A percentile compares a stretch with the other conserved stretches of the same genome.
Conservation (phyloP, 768 basidiomycete species). For the Tricholoma hemisulphureum region DNA sequence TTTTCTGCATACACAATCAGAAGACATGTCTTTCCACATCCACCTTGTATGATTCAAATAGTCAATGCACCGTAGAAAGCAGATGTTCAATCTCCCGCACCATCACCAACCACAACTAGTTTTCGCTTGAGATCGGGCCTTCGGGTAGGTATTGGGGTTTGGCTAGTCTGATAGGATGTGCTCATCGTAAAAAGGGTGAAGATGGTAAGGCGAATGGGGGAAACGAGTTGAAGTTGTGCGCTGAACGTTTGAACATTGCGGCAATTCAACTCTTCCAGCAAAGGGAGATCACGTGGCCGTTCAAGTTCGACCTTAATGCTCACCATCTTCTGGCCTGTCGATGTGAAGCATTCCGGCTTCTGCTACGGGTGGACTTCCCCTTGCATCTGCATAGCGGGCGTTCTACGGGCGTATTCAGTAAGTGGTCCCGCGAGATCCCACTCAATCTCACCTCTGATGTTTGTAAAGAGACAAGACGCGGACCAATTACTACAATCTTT, state of each 20-base stretch:
- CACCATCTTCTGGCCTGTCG: conserved; percentile 59
- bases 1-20: conserved; percentile 97
- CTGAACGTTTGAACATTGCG: not conserved
- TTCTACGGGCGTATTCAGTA: conserved; percentile 38
- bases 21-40: conserved; percentile 92
- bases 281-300: conserved; percentile 29
- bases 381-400: conserved; percentile 51
- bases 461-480: not conserved
- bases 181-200: conserved; percentile 23
- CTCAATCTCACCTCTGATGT: conserved; percentile 7
- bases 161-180: conserved; percentile 22
- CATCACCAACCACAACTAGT: conserved; percentile 86
- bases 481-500: conserved; percentile 8
- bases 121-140: conserved; percentile 84
- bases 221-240: conserved; percentile 1
- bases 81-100: conserved; percentile 40
- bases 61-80: conserved; percentile 7
- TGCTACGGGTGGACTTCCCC: conserved; percentile 60
- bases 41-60: conserved; percentile 45
- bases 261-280: not conserved
- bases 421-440: conserved; percentile 18
- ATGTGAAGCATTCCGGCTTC: conserved; percentile 44
- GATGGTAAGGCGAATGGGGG: not conserved
- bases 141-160: conserved; percentile 34
- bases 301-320: conserved; percentile 24